Conservation (phyloP, 495 filamentous ascomycete species). For the Hypoxylon fuscum region DNA sequence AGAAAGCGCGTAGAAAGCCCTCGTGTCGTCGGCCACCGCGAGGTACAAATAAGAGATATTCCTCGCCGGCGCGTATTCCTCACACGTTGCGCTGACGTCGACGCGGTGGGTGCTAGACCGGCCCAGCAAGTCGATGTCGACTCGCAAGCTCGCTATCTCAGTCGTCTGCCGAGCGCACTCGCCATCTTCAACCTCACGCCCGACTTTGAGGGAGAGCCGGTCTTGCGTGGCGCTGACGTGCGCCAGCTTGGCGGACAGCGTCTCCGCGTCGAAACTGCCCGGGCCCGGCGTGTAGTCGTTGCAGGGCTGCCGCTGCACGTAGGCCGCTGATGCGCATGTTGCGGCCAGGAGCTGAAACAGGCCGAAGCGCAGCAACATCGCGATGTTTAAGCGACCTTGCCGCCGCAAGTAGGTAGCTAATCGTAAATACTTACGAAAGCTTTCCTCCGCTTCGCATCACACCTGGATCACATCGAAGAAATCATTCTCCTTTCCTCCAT, state of each 20-base stretch:
- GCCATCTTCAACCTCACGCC: neutral
- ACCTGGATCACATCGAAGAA: too few species aligned
- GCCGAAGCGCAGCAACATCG: constrained; percentile 9
- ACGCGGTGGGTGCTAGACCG: neutral
- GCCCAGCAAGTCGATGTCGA: constrained; percentile 1
- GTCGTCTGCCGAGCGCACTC: constrained; percentile 1
- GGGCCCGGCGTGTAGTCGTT: neutral
- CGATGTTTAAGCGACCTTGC: neutral
- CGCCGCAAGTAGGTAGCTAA: too few species aligned
- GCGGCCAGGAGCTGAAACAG: constrained; percentile 4
- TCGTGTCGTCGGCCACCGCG: neutral
- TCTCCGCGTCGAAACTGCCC: neutral
- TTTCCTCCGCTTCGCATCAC: neutral
- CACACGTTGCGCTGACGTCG: neutral
- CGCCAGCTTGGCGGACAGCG: constrained; percentile 3
- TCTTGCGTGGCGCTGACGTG: constrained; percentile 14
- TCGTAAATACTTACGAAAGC: too few species aligned
- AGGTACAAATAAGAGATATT: neutral
- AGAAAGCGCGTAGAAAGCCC: neutral
- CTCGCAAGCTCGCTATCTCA: neutral
- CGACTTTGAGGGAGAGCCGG: constrained; percentile 9
- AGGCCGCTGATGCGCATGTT: constrained; percentile 20
- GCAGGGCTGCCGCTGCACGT: constrained; percentile 17
- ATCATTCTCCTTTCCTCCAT: too few species aligned
- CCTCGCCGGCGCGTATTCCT: neutral